A percentile compares a stretch with the other conserved stretches of the same genome.
Evolutionary conservation across 306 rosid genomes (phyloP).

Genomic region (Lathyrus tuberosus): DNA sequence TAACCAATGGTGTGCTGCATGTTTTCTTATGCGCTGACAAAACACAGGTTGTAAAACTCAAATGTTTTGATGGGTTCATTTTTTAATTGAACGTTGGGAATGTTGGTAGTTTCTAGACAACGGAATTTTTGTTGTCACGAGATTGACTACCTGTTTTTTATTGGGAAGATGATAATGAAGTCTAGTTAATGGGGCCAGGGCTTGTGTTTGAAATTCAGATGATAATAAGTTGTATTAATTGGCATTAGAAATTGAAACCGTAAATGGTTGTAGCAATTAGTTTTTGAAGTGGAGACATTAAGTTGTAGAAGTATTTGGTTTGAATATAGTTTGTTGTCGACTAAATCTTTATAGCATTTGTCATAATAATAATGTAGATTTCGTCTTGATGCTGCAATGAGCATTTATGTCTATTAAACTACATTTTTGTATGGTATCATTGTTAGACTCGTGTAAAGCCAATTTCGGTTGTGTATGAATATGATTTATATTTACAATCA

Average conservation of each 20-base stretch:
- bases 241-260: constrained; percentile 26
- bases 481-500: constrained; percentile 18
- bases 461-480: not conserved
- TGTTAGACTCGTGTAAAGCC: constrained; percentile 6
- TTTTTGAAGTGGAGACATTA: constrained; percentile 24
- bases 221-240: constrained; percentile 13
- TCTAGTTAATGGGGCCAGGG: constrained; percentile 29
- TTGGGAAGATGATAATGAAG: constrained; percentile 26
- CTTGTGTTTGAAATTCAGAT: constrained; percentile 19
- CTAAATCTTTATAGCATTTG: not conserved
- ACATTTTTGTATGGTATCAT: constrained; percentile 29
- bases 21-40: constrained; percentile 13
- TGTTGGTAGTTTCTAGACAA: constrained; percentile 26
- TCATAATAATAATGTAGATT: constrained; percentile 25
- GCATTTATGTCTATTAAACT: constrained; percentile 32
- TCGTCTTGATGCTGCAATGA: constrained; percentile 26
- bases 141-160: constrained; percentile 18
- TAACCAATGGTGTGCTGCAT: constrained; percentile 24
- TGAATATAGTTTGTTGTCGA: constrained; percentile 10
- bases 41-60: constrained; percentile 6
- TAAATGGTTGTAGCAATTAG: constrained; percentile 8
- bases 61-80: constrained; percentile 24
- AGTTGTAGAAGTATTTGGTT: constrained; percentile 23
- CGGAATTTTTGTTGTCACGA: constrained; percentile 13
- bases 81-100: constrained; percentile 17